Percentiles rank a stretch among this genome's conserved stretches.
Evolutionary conservation across 305 asterid species (phyloP).

Genomic region (Fraxinus velutina): DNA sequence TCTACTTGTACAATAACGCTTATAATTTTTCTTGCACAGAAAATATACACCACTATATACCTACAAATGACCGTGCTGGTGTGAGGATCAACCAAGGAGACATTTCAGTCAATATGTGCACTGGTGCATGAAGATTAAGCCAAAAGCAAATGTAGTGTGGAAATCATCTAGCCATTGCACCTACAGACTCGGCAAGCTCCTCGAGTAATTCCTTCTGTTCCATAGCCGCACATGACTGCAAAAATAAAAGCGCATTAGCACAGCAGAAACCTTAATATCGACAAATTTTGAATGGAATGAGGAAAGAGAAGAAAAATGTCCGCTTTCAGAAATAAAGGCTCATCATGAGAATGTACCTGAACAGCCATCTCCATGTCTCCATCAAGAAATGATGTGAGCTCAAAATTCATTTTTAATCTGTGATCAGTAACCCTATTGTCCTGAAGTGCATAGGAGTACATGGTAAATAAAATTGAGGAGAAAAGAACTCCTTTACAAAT

Average conservation of each 20-base stretch:
- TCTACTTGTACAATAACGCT: background rate
- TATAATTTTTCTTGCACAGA: background rate
- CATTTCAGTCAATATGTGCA: background rate
- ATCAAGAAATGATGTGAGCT: conserved; percentile 73
- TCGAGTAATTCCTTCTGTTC: conserved; percentile 88
- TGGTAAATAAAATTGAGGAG: background rate
- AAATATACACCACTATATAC: background rate
- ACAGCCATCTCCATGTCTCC: conserved; percentile 91
- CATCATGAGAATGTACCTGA: conserved; percentile 49
- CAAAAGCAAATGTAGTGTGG: background rate
- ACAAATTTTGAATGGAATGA: background rate
- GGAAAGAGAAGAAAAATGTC: background rate
- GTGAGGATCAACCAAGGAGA: background rate
- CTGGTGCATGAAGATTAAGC: background rate
- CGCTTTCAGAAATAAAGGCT: background rate
- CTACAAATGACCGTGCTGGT: background rate
- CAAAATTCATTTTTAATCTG: conserved; percentile 84
- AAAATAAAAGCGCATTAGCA: conserved; percentile 20
- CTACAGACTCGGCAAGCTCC: conserved; percentile 80
- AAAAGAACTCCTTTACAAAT: background rate
- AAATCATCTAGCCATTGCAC: conserved; percentile 39
- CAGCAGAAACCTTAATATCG: conserved; percentile 11
- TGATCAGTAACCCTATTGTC: conserved; percentile 96
- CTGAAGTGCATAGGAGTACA: conserved; percentile 35
- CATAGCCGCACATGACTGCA: conserved; percentile 81